Evolutionary conservation across 2,329 filamentous ascomycete species (phyloP).

Genomic region (Fusarium miscanthi): DNA sequence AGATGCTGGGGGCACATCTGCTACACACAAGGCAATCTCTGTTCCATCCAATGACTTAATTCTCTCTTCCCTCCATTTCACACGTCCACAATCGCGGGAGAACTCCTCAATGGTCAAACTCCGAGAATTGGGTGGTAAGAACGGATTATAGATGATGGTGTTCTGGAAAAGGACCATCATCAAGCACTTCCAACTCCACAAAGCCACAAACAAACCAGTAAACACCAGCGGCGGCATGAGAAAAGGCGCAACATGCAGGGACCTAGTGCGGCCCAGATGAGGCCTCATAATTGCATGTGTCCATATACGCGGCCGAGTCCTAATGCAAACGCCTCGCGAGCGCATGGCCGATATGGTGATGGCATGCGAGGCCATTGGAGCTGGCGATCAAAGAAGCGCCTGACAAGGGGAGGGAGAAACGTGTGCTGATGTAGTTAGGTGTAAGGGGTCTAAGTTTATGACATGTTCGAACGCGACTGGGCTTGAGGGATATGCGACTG

Average conservation of each 20-base stretch:
- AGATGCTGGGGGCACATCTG: conserved; percentile 49
- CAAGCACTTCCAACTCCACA: conserved; percentile 75
- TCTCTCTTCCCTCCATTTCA: conserved; percentile 74
- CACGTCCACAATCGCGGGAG: conserved; percentile 64
- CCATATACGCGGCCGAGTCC: conserved; percentile 21
- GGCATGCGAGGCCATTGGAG: conserved; percentile 41
- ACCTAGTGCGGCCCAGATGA: conserved; percentile 32
- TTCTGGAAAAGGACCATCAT: conserved; percentile 85
- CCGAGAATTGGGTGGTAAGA: conserved; percentile 76
- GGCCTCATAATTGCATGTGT: conserved; percentile 15
- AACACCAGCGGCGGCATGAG: conserved; percentile 77
- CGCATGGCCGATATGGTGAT: conserved; percentile 39
- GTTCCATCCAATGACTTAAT: conserved; percentile 73
- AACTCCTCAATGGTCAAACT: conserved; percentile 75
- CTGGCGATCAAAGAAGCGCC: conserved; percentile 13
- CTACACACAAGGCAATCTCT: conserved; percentile 69
- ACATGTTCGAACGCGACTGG: conserved; percentile 49
- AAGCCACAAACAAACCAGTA: conserved; percentile 69
- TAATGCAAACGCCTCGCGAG: conserved; percentile 15
- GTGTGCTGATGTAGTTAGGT: conserved; percentile 33
- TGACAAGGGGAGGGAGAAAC: conserved; percentile 27
- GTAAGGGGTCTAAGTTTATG: conserved; percentile 33
- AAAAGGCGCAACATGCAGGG: conserved; percentile 51
- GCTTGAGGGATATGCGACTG: conserved; percentile 34
- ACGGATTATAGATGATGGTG: conserved; percentile 84